A percentile compares a stretch with the other conserved stretches of the same genome.
These are phyloP conservation scores for Mucor plumbeus DNA, from an alignment of 371 early-diverging fungal genomes.

Conservation along the genomic window DNA sequence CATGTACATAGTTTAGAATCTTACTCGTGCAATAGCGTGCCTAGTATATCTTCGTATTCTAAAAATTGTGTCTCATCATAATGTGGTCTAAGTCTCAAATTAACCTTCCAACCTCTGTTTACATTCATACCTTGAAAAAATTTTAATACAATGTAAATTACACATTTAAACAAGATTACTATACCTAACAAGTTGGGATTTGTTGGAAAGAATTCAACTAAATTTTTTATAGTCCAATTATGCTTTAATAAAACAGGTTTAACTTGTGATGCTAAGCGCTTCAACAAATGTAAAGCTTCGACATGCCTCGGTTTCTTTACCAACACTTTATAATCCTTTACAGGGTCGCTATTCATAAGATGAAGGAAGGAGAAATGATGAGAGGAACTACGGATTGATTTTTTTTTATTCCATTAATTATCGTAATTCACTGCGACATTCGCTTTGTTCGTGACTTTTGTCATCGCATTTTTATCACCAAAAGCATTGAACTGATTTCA, in stretches of 20 bases:
- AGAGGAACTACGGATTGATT: not conserved
- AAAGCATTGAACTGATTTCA: too few relatives aligned
- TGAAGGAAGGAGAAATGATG: not conserved
- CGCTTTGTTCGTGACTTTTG: too few relatives aligned
- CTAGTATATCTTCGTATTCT: slow-evolving; percentile 62
- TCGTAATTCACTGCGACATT: not conserved
- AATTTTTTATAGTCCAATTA: slow-evolving; percentile 55
- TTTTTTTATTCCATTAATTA: not conserved
- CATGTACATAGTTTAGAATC: not conserved
- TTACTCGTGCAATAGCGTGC: slow-evolving; percentile 72
- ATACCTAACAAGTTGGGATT: slow-evolving; percentile 58
- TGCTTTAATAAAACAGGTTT: slow-evolving; percentile 65
- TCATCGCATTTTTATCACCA: too few relatives aligned
- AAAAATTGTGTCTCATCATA: slow-evolving; percentile 54
- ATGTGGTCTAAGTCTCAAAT: slow-evolving; percentile 60
- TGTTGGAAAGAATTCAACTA: slow-evolving; percentile 66
- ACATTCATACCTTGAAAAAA: slow-evolving; percentile 57
- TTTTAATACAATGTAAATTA: not conserved
- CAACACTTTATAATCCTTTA: slow-evolving; percentile 36
- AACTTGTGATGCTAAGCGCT: slow-evolving; percentile 49
- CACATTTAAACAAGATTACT: not conserved
- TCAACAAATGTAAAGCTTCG: slow-evolving; percentile 38
- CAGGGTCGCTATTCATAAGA: slow-evolving; percentile 20
- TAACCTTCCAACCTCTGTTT: slow-evolving; percentile 62
- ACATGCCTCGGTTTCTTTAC: slow-evolving; percentile 29